These are phyloP conservation scores for Tephrocybe sp. DNA, from an alignment of 768 basidiomycete genomes.

Conservation along the genomic window DNA sequence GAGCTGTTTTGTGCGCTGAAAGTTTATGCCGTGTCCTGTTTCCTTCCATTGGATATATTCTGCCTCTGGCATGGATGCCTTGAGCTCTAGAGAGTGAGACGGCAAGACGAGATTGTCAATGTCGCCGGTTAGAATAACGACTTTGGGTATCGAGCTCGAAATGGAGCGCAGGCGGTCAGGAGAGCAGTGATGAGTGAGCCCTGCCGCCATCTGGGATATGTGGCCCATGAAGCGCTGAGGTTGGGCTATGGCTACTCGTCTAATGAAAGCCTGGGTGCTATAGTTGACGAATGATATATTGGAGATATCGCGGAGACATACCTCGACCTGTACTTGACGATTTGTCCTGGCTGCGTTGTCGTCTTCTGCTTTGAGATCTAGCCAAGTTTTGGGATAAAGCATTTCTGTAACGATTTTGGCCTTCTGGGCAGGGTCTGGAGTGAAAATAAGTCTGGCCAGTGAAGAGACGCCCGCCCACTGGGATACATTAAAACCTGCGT, in stretches of 20 bases:
- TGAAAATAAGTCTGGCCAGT: constrained; percentile 39
- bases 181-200: constrained; percentile 58
- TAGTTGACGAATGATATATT: background rate
- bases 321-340: constrained; percentile 56
- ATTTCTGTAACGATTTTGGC: constrained; percentile 53
- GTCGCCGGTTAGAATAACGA: constrained; percentile 68
- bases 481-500: background rate
- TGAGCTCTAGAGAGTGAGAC: constrained; percentile 50
- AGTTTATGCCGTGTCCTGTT: constrained; percentile 64
- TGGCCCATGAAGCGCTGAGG: constrained; percentile 62
- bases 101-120: constrained; percentile 59
- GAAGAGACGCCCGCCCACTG: constrained; percentile 41
- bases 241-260: constrained; percentile 49
- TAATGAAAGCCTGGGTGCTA: constrained; percentile 39
- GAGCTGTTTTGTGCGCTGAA: constrained; percentile 49
- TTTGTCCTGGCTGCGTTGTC: constrained; percentile 66
- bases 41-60: constrained; percentile 56
- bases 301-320: constrained; percentile 23
- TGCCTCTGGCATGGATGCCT: constrained; percentile 59
- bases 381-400: constrained; percentile 64
- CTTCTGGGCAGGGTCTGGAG: constrained; percentile 45
- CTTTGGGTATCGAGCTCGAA: constrained; percentile 59
- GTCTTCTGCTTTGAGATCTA: constrained; percentile 48
- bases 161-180: constrained; percentile 47
- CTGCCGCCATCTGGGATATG: constrained; percentile 74